phyloP scores from a whole-genome alignment of 768 basidiomycete genomes.

The Rhodocollybia butyracea region DNA sequence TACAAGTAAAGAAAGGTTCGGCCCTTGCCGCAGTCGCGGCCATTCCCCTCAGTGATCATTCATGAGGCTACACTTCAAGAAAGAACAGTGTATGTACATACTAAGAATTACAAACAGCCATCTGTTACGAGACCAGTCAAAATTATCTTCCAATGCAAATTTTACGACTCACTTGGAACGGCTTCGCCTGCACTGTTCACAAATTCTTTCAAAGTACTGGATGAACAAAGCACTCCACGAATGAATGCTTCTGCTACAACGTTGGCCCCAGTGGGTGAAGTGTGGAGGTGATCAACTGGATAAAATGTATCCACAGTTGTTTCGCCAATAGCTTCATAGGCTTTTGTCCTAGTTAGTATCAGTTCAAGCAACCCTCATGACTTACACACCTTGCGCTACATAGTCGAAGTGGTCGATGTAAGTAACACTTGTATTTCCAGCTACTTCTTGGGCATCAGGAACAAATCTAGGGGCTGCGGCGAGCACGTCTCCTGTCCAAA shows the following conservation, averaged over 20 bases:
- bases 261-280: conserved; percentile 39
- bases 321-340: conserved; percentile 37
- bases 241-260: conserved; percentile 48
- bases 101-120: too few relatives aligned
- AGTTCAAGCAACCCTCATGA: too few relatives aligned
- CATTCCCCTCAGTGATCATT: too few relatives aligned
- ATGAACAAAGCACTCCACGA: conserved; percentile 38
- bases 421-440: conserved; percentile 30
- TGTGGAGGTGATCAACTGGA: conserved; percentile 47
- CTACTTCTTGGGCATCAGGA: conserved; percentile 39
- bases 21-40: too few relatives aligned
- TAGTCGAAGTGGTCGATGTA: conserved; percentile 48
- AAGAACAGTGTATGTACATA: too few relatives aligned
- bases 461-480: conserved; percentile 39
- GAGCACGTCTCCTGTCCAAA: conserved; percentile 34
- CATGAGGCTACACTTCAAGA: too few relatives aligned
- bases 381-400: too few relatives aligned
- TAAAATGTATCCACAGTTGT: conserved; percentile 33
- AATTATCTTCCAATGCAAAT: too few relatives aligned
- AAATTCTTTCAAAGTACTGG: conserved; percentile 27
- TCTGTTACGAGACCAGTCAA: too few relatives aligned
- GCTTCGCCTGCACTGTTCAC: conserved; percentile 34
- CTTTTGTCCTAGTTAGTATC: too few relatives aligned
- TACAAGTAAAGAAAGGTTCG: too few relatives aligned
- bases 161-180: conserved; percentile 35